phyloP scores from a whole-genome alignment of 164 flowering plant species.

The Piper betle region DNA sequence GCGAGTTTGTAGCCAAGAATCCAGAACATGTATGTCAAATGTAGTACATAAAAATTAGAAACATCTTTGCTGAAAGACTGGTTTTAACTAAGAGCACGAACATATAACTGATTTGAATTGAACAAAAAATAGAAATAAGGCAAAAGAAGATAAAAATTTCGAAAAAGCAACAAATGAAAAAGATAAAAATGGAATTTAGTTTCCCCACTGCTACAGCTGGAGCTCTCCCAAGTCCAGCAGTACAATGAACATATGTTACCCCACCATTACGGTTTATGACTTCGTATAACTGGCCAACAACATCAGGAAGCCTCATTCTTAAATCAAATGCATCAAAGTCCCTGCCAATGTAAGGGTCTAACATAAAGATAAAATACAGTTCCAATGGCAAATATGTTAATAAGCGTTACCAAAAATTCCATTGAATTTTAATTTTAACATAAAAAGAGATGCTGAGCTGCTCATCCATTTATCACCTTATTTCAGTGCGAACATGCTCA shows the following conservation, averaged over 20 bases:
- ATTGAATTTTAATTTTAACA: too few relatives aligned
- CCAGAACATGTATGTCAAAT: constrained; percentile 80
- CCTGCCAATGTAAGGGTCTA: constrained; percentile 30
- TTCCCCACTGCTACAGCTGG: constrained; percentile 78
- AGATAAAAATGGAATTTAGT: not conserved
- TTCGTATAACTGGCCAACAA: constrained; percentile 59
- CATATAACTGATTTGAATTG: too few relatives aligned
- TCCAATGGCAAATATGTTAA: too few relatives aligned
- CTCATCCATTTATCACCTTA: constrained; percentile 39
- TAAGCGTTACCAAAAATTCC: too few relatives aligned
- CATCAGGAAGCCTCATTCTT: constrained; percentile 78
- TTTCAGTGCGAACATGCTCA: constrained; percentile 49
- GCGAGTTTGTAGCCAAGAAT: constrained; percentile 17
- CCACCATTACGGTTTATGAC: constrained; percentile 76
- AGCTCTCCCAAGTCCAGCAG: constrained; percentile 99
- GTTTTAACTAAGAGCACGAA: not conserved
- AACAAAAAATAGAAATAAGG: not conserved
- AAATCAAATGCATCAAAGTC: constrained; percentile 92
- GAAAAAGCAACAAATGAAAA: not conserved
- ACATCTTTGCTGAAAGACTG: too few relatives aligned
- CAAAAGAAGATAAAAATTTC: not conserved
- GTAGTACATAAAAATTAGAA: constrained; percentile 10
- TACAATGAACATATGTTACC: constrained; percentile 87
- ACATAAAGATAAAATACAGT: too few relatives aligned
- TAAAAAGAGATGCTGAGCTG: not conserved